phyloP scores from a whole-genome alignment of 495 filamentous ascomycete genomes.

The Parmelia sp. region DNA sequence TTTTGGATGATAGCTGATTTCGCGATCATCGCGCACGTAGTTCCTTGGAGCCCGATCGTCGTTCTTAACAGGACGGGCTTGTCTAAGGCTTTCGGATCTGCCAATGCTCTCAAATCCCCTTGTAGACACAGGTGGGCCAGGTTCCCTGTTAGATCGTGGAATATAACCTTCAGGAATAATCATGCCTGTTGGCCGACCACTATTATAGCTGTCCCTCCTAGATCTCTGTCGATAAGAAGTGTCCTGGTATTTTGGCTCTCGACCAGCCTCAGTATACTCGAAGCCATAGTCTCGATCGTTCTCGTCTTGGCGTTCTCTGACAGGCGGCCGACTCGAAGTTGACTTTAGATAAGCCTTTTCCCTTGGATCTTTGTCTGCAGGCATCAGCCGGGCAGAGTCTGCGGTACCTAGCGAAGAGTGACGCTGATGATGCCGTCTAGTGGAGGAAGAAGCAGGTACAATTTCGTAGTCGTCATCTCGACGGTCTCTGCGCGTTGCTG shows the following conservation, averaged over 20 bases:
- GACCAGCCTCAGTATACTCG: conserved; percentile 60
- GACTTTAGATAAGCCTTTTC: conserved; percentile 15
- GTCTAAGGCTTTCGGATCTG: conserved; percentile 21
- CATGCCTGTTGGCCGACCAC: conserved; percentile 54
- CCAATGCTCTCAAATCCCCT: conserved; percentile 56
- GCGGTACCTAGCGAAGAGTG: conserved; percentile 22
- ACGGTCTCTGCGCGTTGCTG: conserved; percentile 20
- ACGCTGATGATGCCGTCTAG: conserved; percentile 23
- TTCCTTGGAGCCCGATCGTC: conserved; percentile 21
- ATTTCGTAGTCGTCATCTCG: conserved; percentile 25
- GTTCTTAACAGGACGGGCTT: conserved; percentile 15
- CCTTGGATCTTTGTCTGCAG: conserved; percentile 20
- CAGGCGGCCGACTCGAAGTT: conserved; percentile 16
- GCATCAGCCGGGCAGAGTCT: conserved; percentile 15
- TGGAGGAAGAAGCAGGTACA: conserved; percentile 23
- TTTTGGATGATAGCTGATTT: conserved; percentile 15
- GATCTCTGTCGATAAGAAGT: conserved; percentile 42
- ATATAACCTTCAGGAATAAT: conserved; percentile 53
- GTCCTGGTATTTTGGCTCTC: conserved; percentile 63
- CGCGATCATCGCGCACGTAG: conserved; percentile 23
- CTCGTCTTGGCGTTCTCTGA: conserved; percentile 34
- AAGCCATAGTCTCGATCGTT: conserved; percentile 63
- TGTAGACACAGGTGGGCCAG: conserved; percentile 49
- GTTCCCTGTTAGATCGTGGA: conserved; percentile 42
- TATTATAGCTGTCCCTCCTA: conserved; percentile 46